Base-by-base conservation (phyloP, 1,284 basidiomycete genomes). In the Ustilago shanxiensis region DNA sequence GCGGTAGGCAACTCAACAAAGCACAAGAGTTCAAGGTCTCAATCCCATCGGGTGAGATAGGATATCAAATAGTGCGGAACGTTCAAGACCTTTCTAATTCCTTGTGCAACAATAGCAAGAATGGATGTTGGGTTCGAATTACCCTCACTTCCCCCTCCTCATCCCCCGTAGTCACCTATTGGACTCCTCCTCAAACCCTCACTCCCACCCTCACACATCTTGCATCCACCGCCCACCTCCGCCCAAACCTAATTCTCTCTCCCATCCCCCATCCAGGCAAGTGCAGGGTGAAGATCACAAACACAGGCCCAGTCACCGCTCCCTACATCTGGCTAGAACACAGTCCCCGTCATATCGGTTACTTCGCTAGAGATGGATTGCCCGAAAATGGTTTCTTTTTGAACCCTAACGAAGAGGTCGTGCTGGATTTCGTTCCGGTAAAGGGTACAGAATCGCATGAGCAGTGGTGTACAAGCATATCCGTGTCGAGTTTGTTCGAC, bases 261-360 rank as follows among this genome's bases (percentile, higher is more conserved):
- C 33, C 14, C 16, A 5, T 49, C 9, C 16, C 7, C 26, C 18
- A 20, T 44, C 41, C 37, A 7, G 2, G n/a, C 20, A 11, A 9
- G 35, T 63, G 53, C 53, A 9, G 20, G 11, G 58, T 66, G 1
- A 5, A 45, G 1, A 16, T 72, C 4, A 44, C 51, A 49, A 72
- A 72, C 49, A 52, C 39, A 1, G 70, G 70, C 18, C 20, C 33
- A 20, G 60, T 55, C 1, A 47, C 47, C 16, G 79, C 79, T 0
- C 66, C 76, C 1, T 80, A 29, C n/a, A 88, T 90, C 2, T 91
- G 89, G 89, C 81, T 91, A 4, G 89, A 91, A 62, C 90, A 90
- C 80, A 89, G 89, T 0, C 84, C 86, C 0, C 88, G 88, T 16
- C 90, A 89, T 0, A 83, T 90, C 2, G 90, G 90, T 1, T 87